Base-by-base conservation (phyloP, 768 basidiomycete genomes). In the Panus rudis region DNA sequence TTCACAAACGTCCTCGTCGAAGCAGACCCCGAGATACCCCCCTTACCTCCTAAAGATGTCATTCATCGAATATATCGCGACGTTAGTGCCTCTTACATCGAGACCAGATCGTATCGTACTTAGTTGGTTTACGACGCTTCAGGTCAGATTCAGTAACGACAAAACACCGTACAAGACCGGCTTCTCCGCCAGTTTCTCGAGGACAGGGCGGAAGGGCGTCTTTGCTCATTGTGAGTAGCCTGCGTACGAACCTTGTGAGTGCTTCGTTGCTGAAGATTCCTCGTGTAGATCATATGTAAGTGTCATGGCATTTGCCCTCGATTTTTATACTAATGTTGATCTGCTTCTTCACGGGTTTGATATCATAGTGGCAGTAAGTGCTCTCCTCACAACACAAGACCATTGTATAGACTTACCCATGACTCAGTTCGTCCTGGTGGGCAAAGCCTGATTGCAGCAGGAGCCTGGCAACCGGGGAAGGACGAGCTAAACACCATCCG, bases 51-150 rank as follows among this genome's bases (percentile, higher is more conserved):
- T 0, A 93, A 92, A 55, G 94, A 99, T 52, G 74, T 94, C 19
- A 79, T 88, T 43, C 89, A 98, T 61, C 72, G 94, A 13, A 92
- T 97, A 30, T 94, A 96, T 58, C 81, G 93, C 34, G 94, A 97
- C 60, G 88, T 86, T 39, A 28, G 75, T 61, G 19, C 4, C 26
- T 8, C 3, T 20, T 6, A 20, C 38, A 20, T 23, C 20, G n/a
- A 35, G 31, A 26, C 14, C 32, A 20, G 7, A 34, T 17, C 17
- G 23, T 22, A 21, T 25, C 34, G 33, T 31, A 16, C 26, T 10
- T n/a, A n/a, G n/a, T n/a, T n/a, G n/a, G n/a, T n/a, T n/a, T n/a
- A n/a, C n/a, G 6, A 26, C 26, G 34, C 43, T 5, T 46, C n/a
- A 91, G 87, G 61, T 94, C 19, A 78, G 92, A 12, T 96, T 94